Evolutionary conservation across 257 asterid genomes (phyloP).

Genomic region (Nicotiana attenuata): DNA sequence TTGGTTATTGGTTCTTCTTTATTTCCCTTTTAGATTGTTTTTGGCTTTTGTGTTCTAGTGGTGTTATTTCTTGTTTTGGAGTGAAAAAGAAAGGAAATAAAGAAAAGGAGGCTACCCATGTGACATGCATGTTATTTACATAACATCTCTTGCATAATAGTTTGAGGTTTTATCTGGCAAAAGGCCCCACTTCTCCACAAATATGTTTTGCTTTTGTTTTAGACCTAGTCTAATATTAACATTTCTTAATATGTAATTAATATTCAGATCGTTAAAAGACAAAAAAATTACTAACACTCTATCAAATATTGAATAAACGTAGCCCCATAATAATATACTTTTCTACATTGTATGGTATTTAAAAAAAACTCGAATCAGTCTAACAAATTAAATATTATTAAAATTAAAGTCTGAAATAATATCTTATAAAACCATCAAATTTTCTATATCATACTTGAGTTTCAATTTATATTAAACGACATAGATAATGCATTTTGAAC

Average conservation of each 20-base stretch:
- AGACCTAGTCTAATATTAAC: conserved; percentile 5
- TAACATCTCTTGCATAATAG: conserved; percentile 37
- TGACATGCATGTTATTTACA: conserved; percentile 40
- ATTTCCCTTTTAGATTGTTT: neutral
- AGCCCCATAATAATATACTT: neutral
- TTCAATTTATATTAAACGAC: neutral
- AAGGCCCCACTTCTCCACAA: conserved; percentile 29
- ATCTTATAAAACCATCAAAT: neutral
- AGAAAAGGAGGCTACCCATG: conserved; percentile 30
- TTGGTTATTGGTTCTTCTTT: neutral
- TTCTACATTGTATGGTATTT: neutral
- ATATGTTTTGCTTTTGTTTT: conserved; percentile 20
- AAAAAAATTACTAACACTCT: neutral
- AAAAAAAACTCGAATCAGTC: neutral
- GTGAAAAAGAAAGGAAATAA: conserved; percentile 7
- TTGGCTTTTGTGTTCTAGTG: conserved; percentile 13
- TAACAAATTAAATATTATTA: no score
- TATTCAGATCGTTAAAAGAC: neutral
- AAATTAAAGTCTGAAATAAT: neutral
- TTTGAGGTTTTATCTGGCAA: conserved; percentile 32
- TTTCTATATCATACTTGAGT: neutral
- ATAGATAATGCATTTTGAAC: neutral
- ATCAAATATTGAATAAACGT: no score
- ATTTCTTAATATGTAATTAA: neutral
- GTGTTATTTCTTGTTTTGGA: conserved; percentile 21